Conservation (phyloP, 164 flowering plant species). For the Umbellularia californica region DNA sequence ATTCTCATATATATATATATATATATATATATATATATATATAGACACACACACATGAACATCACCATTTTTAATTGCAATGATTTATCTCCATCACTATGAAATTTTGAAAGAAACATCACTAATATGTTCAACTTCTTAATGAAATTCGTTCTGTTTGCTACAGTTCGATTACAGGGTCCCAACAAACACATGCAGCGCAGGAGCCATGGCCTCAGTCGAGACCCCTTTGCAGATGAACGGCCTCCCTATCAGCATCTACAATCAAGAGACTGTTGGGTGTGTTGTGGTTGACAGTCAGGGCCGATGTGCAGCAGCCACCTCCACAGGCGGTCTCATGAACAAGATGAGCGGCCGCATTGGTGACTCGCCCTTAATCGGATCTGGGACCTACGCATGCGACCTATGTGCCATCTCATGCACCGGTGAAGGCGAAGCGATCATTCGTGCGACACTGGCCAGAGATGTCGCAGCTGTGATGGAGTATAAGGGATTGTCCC, state of each 20-base stretch:
- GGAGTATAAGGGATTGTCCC: conserved; percentile 81
- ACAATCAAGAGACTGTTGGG: conserved; percentile 91
- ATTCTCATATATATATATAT: too few relatives aligned
- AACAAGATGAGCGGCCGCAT: conserved; percentile 89
- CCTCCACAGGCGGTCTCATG: conserved; percentile 93
- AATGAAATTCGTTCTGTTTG: too few relatives aligned
- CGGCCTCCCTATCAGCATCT: conserved; percentile 70
- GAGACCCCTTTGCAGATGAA: conserved; percentile 51
- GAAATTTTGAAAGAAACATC: too few relatives aligned
- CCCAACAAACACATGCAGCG: conserved; percentile 53
- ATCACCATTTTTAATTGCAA: too few relatives aligned
- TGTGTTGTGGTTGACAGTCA: conserved; percentile 87
- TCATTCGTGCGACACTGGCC: conserved; percentile 76
- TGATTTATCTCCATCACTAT: too few relatives aligned
- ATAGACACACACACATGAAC: too few relatives aligned
- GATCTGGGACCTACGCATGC: conserved; percentile 86
- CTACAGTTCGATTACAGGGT: conserved; percentile 83
- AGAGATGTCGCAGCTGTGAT: conserved; percentile 92
- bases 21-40: too few relatives aligned
- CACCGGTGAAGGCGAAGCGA: conserved; percentile 95
- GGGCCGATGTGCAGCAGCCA: conserved; percentile 88
- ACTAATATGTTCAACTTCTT: too few relatives aligned
- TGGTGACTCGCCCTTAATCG: conserved; percentile 91
- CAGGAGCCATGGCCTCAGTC: conserved; percentile 31
- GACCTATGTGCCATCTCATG: conserved; percentile 84